These are phyloP conservation scores for Coemansia sp. DNA, from an alignment of 192 early-diverging fungal species.

Conservation along the genomic window DNA sequence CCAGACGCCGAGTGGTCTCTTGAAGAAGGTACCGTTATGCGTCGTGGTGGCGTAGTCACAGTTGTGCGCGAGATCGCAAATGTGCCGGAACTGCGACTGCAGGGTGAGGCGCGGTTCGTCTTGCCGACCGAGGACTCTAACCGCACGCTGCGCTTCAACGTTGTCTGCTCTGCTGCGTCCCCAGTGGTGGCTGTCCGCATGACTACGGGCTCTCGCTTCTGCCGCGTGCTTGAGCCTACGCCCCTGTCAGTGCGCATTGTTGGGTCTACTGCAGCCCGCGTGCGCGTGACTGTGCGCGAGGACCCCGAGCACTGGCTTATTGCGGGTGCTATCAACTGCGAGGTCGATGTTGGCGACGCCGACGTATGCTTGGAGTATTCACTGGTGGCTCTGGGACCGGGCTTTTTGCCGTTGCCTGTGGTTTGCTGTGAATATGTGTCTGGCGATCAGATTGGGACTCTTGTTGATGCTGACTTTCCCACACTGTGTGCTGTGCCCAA, in stretches of 20 bases:
- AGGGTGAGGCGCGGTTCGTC: background rate
- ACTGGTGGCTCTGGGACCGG: slow-evolving; percentile 39
- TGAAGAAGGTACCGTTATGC: slow-evolving; percentile 21
- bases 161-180: background rate
- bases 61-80: slow-evolving; percentile 12
- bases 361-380: slow-evolving; percentile 13
- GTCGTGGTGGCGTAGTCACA: slow-evolving; percentile 18
- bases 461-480: slow-evolving; percentile 5
- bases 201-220: slow-evolving; percentile 16
- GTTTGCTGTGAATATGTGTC: slow-evolving; percentile 24
- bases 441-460: background rate
- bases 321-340: slow-evolving; percentile 20
- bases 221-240: slow-evolving; percentile 26
- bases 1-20: background rate
- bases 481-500: slow-evolving; percentile 8
- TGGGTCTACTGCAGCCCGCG: background rate
- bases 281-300: slow-evolving; percentile 23
- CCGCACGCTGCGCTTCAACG: background rate
- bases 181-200: slow-evolving; percentile 11
- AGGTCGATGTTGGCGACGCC: slow-evolving; percentile 5
- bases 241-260: slow-evolving; percentile 21
- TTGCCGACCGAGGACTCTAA: background rate
- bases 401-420: slow-evolving; percentile 44
- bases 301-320: slow-evolving; percentile 36
- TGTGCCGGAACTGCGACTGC: background rate